Evolutionary conservation across 2,329 filamentous ascomycete species (phyloP), one percentile per base, ranked within the genome.

Genomic region (Fusarium pininemorale): DNA sequence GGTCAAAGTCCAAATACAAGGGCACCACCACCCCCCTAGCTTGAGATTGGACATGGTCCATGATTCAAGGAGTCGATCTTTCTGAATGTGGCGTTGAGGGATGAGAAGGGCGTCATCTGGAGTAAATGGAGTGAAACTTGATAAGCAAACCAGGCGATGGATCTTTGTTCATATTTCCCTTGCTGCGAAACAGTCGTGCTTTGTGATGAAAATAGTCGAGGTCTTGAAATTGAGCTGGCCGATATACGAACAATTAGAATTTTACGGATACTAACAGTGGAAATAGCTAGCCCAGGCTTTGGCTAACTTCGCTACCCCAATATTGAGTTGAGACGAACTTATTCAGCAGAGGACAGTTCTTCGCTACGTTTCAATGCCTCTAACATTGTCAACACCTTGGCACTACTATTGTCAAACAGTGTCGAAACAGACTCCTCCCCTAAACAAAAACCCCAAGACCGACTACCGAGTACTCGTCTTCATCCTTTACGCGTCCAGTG

Each of bases 41-140:
- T 66, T 56, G 56, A 69, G 54, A 69, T 63, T 63, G 56, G 44
- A 26, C 69, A 65, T 70, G 69, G 48, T 50, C 68, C 72, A 75
- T 75, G 72, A 75, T 75, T 75, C 72, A 75, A 74, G 72, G 72
- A 75, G 72, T 54, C 50, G 70, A 73, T 70, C 70, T 62, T 72
- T 63, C 53, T 63, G 35, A 55, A 47, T 62, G 69, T 75, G 72
- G 72, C 72, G 72, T 70, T 59, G 69, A 75, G 58, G 68, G 72
- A 75, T 57, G 42, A 60, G 48, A 61, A 69, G 59, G 47, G 72
- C 65, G 65, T 75, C 58, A 67, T 67, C 65, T 57, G 59, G 61
- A 72, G 59, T 48, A 67, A 59, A 63, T 35, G 58, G 59, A 62
- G 38, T 69, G 60, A 69, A 69, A 56, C 35, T 45, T 10, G 48